A percentile compares a stretch with the other conserved stretches of the same genome.
Conservation (phyloP, 305 asterid genomes). For the Fraxinus xanthoxyloides region DNA sequence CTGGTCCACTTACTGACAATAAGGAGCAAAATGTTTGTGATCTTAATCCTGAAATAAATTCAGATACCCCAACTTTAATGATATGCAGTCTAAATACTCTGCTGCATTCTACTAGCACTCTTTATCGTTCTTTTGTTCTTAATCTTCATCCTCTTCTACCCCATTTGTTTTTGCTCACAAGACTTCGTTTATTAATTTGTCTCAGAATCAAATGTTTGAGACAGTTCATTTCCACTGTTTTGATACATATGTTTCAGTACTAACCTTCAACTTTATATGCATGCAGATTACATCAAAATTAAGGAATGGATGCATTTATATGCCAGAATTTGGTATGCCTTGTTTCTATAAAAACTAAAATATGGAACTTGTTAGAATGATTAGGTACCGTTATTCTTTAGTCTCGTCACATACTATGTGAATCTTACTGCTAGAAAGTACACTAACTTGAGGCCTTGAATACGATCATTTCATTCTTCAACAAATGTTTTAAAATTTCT, state of each 20-base stretch:
- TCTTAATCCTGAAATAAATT: not conserved
- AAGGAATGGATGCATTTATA: no score
- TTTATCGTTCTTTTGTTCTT: not conserved
- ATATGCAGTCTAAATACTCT: not conserved
- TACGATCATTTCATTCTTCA: not conserved
- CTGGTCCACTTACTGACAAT: not conserved
- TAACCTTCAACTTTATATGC: no score
- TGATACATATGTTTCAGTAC: no score
- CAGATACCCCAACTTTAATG: not conserved
- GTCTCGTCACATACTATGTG: not conserved
- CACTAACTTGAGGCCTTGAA: not conserved
- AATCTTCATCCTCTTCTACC: no score
- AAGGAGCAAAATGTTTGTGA: not conserved
- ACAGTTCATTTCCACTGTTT: no score
- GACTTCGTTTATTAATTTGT: not conserved
- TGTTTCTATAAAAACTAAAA: no score
- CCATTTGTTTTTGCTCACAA: not conserved
- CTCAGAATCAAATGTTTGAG: not conserved
- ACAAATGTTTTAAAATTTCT: no score
- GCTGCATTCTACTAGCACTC: not conserved
- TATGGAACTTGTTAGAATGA: not conserved
- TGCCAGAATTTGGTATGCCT: no score
- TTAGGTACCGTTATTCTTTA: no score
- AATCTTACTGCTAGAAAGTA: not conserved
- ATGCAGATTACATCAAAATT: no score